Evolutionary conservation across 2,329 filamentous ascomycete genomes (phyloP).

Genomic region (Didymella pomorum): DNA sequence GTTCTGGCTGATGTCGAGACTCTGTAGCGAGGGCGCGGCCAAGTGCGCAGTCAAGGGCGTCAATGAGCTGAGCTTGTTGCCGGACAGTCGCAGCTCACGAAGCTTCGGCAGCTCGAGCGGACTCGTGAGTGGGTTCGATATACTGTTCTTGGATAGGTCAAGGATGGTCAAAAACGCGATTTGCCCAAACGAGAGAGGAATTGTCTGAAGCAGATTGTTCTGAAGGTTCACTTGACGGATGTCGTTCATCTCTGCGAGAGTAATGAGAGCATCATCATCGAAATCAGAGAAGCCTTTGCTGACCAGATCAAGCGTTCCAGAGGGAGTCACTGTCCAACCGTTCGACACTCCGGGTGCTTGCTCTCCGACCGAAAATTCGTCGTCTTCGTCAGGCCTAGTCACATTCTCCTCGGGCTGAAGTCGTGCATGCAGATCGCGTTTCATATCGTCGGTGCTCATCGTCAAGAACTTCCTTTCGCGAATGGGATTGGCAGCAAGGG

Average conservation of each 20-base stretch:
- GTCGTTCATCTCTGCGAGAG: slow-evolving; percentile 57
- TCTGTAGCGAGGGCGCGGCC: slow-evolving; percentile 76
- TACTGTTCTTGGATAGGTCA: slow-evolving; percentile 79
- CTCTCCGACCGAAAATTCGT: neutral
- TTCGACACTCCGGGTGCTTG: slow-evolving; percentile 5
- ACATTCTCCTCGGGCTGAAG: slow-evolving; percentile 61
- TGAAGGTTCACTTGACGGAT: slow-evolving; percentile 72
- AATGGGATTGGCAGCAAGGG: slow-evolving; percentile 87
- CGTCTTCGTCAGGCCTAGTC: slow-evolving; percentile 5
- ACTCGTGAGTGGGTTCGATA: slow-evolving; percentile 54
- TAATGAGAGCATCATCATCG: slow-evolving; percentile 48
- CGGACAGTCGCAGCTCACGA: slow-evolving; percentile 77
- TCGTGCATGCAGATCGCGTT: slow-evolving; percentile 72
- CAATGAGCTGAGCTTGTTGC: slow-evolving; percentile 74
- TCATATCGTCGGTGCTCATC: slow-evolving; percentile 82
- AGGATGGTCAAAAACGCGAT: slow-evolving; percentile 74
- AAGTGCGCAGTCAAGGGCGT: slow-evolving; percentile 71
- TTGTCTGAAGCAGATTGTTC: slow-evolving; percentile 74
- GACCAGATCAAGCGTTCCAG: slow-evolving; percentile 55
- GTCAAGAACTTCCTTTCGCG: slow-evolving; percentile 85
- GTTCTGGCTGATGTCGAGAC: slow-evolving; percentile 84
- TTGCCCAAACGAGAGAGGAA: slow-evolving; percentile 76
- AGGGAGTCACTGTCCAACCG: slow-evolving; percentile 45
- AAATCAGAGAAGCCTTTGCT: slow-evolving; percentile 51
- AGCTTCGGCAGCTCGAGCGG: slow-evolving; percentile 75